Base-by-base conservation (phyloP, 331 rosid species). In the Pyracantha coccinea region DNA sequence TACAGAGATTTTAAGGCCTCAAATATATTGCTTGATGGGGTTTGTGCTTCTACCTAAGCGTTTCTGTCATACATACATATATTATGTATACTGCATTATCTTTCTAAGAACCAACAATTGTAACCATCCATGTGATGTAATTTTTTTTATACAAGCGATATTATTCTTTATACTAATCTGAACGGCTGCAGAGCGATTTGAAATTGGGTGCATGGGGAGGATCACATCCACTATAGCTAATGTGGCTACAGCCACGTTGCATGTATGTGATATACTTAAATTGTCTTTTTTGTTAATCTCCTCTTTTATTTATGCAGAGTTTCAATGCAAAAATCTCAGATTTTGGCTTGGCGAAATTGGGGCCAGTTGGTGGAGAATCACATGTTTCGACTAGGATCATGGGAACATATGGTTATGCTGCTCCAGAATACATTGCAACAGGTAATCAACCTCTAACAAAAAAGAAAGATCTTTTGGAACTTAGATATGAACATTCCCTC, bases 1-100 rank as follows among this genome's bases (percentile, higher is more conserved):
- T 91, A 90, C 75, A 83, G 95, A 87, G 97, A 94, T 86, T 91
- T 94, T 76, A 94, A 91, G 82, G 89, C 98, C 71, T 91, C 97
- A n/a, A 94, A 94, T 82, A 94, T 94, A 74, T 84, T 94, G 74
- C 96, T 94, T 68, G 96, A 94, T 75, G 88, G 57, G 95, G 98
- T 94, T 23, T 67, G 86, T 82, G 25, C 66, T 60, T 79, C 54
- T 66, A 54, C 45, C 4, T 32, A 9, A 59, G 35, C 69, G 60
- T 71, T 81, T 38, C 4, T 10, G 0, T 38, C 45, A 38, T 38
- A 2, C 1, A 35, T 10, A 11, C 4, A 6, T 38, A 38, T 38
- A 38, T 38, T 38, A 38, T 3, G 45, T 10, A 3, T 38, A 3
- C 14, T 38, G 14, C 45, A 38, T 3, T 38, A 38, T 38, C 45